Conservation (phyloP, 257 asterid genomes). For the Thymus quinquecostatus region DNA sequence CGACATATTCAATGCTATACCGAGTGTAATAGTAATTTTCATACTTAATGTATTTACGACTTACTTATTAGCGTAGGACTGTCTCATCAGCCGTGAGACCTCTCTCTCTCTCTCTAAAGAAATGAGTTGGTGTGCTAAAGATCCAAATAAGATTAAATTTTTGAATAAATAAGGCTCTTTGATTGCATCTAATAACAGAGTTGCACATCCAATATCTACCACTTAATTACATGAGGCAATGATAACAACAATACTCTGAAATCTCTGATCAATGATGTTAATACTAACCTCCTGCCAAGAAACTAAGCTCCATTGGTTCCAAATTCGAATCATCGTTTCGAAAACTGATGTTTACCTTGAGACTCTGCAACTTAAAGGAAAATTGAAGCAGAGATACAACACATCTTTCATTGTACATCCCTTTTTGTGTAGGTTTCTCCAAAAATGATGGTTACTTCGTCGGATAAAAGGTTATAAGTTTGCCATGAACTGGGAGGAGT, state of each 20-base stretch:
- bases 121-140: neutral
- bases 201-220: neutral
- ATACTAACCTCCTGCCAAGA: neutral
- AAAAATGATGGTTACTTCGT: neutral
- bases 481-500: neutral
- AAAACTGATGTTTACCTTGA: slow-evolving; percentile 25
- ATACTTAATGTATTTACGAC: too few relatives aligned
- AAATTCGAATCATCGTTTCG: neutral
- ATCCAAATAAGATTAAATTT: neutral
- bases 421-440: neutral
- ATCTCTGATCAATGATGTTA: neutral
- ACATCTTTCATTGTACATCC: slow-evolving; percentile 4
- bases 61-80: too few relatives aligned
- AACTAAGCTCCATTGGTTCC: neutral
- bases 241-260: neutral
- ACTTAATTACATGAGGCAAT: slow-evolving; percentile 9
- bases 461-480: neutral
- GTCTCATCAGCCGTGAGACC: too few relatives aligned
- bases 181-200: slow-evolving; percentile 1
- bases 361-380: neutral
- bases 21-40: too few relatives aligned
- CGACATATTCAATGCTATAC: too few relatives aligned
- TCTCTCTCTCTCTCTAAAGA: too few relatives aligned
- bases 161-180: neutral
- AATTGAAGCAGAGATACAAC: neutral